Base-by-base conservation (phyloP, 768 basidiomycete species). In the Exsudoporus frostii region DNA sequence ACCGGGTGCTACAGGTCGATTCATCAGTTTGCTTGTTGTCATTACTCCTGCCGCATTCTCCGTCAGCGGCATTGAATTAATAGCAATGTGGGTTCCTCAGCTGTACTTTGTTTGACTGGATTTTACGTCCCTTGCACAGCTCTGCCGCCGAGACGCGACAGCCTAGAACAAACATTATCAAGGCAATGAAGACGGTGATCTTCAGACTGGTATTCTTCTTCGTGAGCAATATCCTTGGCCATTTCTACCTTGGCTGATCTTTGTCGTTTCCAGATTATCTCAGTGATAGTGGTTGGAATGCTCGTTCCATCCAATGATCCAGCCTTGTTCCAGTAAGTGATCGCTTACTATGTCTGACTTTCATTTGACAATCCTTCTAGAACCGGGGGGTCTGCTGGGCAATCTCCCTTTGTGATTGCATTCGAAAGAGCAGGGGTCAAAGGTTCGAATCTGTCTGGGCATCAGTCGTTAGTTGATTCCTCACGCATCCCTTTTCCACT, bases 391-490 rank as follows among this genome's bases (percentile, higher is more conserved):
- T 52, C 57, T 17, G 90, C 90, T n/a, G 82, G 85, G 1, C 67
- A 84, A 48, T 91, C 89, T 4, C 92, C 92, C 3, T 95, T 90
- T 70, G 91, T 93, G 50, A 86, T 93, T 57, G 91, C 90, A 19
- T 84, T 93, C 58, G 78, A 72, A 41, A 76, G 79, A 37, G 85
- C 88, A 1, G 87, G 90, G 11, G 80, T 91, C 65, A 83, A 80
- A 73, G 82, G 79, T 79, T 38, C 7, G 60, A 33, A 29, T 10
- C 11, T 11, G 10, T 4, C 24, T 7, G 22, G 10, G 36, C 8
- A 34, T 24, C 61, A 33, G 57, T 67, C 50, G 36, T 50, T 44
- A n/a, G 17, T 20, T 5, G 7, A 45, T 50, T n/a, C 27, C n/a
- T 51, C 7, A 65, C 24, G 7, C 19, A 1, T 33, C 27, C 29